phyloP scores from a whole-genome alignment of 2,329 filamentous ascomycete species.

The Ceratocystis variospora region DNA sequence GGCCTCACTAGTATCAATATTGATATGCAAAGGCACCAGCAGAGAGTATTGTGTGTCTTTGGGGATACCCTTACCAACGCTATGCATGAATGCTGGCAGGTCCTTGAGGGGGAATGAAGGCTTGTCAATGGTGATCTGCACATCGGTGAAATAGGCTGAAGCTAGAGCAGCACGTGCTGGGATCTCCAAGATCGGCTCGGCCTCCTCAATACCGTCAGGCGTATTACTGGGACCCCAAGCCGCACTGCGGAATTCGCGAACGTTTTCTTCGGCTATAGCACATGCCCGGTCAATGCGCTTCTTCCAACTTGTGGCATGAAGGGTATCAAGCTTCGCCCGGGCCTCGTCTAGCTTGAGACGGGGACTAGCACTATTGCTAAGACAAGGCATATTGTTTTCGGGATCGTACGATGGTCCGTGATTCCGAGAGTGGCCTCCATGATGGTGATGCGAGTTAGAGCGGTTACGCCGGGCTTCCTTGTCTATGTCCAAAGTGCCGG shows the following conservation, averaged over 20 bases:
- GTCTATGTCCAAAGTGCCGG: conserved; percentile 15
- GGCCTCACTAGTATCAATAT: conserved; percentile 80
- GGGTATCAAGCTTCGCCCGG: conserved; percentile 55
- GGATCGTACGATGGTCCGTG: conserved; percentile 63
- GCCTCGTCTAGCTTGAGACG: conserved; percentile 55
- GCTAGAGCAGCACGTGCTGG: conserved; percentile 74
- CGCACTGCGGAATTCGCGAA: conserved; percentile 61
- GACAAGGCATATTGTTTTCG: conserved; percentile 45
- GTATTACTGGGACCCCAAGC: conserved; percentile 75
- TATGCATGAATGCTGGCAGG: conserved; percentile 70
- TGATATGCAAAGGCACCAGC: conserved; percentile 76
- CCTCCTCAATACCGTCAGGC: conserved; percentile 67
- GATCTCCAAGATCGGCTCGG: conserved; percentile 72
- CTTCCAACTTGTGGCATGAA: conserved; percentile 88
- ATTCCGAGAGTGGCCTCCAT: conserved; percentile 29
- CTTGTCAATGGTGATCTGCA: conserved; percentile 78
- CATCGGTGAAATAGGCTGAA: conserved; percentile 65
- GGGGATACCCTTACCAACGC: conserved; percentile 94
- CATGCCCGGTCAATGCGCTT: conserved; percentile 70
- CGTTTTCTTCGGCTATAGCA: conserved; percentile 53
- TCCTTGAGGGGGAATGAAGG: conserved; percentile 77
- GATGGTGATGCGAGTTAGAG: conserved; percentile 34
- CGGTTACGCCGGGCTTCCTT: conserved; percentile 26
- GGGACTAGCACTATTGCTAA: conserved; percentile 9
- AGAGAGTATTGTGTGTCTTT: conserved; percentile 80